Evolutionary conservation across 768 basidiomycete species (phyloP).

Genomic region (Tephrocybe sp.): DNA sequence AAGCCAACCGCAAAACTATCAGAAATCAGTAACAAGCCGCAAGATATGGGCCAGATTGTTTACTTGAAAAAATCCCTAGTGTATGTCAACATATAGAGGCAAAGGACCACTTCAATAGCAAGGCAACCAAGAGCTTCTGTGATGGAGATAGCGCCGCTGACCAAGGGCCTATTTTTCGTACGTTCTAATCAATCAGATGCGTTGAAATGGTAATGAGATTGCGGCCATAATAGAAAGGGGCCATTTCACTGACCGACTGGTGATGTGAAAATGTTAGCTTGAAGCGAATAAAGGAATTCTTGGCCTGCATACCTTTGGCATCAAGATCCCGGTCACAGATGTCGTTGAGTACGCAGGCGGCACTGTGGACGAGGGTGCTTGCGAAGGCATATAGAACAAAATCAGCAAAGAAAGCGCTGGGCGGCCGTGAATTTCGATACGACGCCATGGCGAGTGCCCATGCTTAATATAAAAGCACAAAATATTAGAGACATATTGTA

Average conservation of each 20-base stretch:
- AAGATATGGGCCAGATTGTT: not conserved
- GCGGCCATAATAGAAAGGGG: not conserved
- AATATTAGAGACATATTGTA: not conserved
- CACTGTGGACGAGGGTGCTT: slow-evolving; percentile 11
- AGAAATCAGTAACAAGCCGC: not conserved
- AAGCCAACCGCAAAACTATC: slow-evolving; percentile 20
- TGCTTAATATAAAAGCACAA: not conserved
- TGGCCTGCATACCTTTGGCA: slow-evolving; percentile 3
- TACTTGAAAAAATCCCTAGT: slow-evolving; percentile 3
- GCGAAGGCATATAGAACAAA: slow-evolving; percentile 1
- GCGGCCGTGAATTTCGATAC: not conserved
- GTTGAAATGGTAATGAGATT: too few species aligned
- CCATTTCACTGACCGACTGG: slow-evolving; percentile 1
- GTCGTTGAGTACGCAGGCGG: slow-evolving; percentile 11
- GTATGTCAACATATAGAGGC: not conserved
- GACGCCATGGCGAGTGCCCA: slow-evolving; percentile 11
- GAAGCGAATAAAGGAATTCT: too few species aligned
- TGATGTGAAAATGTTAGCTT: not conserved
- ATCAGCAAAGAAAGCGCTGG: not conserved
- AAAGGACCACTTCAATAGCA: not conserved
- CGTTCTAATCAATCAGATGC: slow-evolving; percentile 21
- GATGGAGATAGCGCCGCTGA: slow-evolving; percentile 26
- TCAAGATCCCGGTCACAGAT: slow-evolving; percentile 8
- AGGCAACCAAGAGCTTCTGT: slow-evolving; percentile 25
- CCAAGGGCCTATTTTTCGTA: slow-evolving; percentile 31